phyloP scores from a whole-genome alignment of 805 yeast species.

The Candida multigemmis region DNA sequence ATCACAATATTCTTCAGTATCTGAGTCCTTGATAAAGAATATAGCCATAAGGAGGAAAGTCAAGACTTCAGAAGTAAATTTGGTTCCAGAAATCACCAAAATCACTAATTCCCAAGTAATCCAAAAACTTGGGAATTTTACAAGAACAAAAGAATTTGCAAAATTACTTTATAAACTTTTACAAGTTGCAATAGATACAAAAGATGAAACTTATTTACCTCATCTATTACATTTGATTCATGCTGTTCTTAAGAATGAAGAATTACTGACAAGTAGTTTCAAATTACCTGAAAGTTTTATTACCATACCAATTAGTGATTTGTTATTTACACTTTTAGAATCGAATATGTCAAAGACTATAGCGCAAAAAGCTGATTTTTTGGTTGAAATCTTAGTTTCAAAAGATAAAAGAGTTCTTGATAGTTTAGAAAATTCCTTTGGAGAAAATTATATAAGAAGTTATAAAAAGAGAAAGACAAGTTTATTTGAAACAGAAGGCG shows the following conservation, averaged over 20 bases:
- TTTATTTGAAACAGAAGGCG: constrained; percentile 43
- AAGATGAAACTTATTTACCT: constrained; percentile 47
- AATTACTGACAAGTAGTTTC: constrained; percentile 26
- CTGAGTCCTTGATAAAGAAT: constrained; percentile 35
- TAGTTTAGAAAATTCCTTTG: constrained; percentile 47
- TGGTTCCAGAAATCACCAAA: constrained; percentile 35
- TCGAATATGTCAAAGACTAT: constrained; percentile 40
- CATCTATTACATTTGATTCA: constrained; percentile 62
- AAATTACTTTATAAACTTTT: constrained; percentile 51
- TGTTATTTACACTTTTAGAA: constrained; percentile 43
- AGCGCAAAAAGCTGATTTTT: constrained; percentile 45
- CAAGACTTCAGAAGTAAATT: constrained; percentile 33
- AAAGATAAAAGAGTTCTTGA: constrained; percentile 43
- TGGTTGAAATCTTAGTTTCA: constrained; percentile 42
- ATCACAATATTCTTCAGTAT: constrained; percentile 42
- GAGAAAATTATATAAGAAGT: constrained; percentile 40
- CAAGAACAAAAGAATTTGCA: constrained; percentile 45
- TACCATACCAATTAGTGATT: constrained; percentile 48
- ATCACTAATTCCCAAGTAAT: constrained; percentile 25
- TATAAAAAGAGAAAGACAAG: constrained; percentile 38
- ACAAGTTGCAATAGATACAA: constrained; percentile 39
- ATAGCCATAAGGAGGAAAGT: constrained; percentile 28
- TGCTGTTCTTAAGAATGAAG: constrained; percentile 50
- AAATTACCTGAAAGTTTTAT: constrained; percentile 37
- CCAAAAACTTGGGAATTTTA: constrained; percentile 35